Conservation (phyloP, 139 green algal species). For the Pleodorina starrii region DNA sequence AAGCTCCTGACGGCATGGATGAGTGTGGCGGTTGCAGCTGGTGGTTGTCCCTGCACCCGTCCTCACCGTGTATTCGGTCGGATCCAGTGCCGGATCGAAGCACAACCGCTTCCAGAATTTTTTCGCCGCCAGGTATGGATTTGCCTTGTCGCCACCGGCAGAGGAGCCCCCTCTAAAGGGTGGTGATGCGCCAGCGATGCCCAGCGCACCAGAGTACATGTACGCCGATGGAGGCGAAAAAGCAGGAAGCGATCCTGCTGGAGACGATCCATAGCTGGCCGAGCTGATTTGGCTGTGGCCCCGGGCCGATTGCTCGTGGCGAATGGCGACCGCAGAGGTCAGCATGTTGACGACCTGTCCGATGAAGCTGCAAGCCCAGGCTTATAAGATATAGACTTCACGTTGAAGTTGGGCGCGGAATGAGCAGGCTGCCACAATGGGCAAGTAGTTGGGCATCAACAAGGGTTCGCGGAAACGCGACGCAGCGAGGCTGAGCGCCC, state of each 20-base stretch:
- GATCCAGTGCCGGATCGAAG: constrained; percentile 55
- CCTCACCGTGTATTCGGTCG: constrained; percentile 52
- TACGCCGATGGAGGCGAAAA: background rate
- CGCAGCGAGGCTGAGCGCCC: background rate
- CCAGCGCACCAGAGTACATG: background rate
- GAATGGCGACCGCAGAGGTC: background rate
- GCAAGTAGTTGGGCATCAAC: constrained; percentile 18
- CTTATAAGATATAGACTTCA: background rate
- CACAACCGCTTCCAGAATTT: constrained; percentile 62
- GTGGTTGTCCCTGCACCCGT: background rate
- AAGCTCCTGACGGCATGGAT: too few species aligned
- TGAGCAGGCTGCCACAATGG: too few species aligned
- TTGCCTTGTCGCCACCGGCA: constrained; percentile 20
- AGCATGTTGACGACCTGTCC: background rate
- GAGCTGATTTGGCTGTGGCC: background rate
- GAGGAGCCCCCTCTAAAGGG: background rate
- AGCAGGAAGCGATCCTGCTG: background rate
- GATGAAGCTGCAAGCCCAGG: background rate
- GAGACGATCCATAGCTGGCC: constrained; percentile 24
- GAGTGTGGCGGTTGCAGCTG: too few species aligned
- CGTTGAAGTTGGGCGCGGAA: too few species aligned
- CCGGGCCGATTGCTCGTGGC: background rate
- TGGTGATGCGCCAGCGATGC: constrained; percentile 11
- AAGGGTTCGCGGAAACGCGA: background rate
- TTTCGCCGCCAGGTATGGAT: constrained; percentile 49